These are phyloP conservation scores for Chlamydomonas asymmetrica DNA, from an alignment of 139 green algal genomes.

Conservation along the genomic window DNA sequence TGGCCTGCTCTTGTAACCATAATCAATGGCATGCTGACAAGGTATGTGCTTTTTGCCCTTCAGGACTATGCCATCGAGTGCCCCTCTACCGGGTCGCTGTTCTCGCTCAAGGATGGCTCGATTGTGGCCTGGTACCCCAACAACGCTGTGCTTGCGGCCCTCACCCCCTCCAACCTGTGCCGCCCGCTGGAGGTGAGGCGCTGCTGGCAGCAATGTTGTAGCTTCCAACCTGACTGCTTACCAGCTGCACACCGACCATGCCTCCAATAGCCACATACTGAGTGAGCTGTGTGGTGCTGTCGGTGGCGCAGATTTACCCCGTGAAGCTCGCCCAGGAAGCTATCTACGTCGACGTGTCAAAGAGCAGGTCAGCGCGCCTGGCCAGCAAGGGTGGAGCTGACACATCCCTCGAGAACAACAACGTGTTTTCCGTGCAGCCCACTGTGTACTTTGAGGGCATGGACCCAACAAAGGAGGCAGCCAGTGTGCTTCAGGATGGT, in stretches of 20 bases:
- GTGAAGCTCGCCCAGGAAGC: slow-evolving; percentile 76
- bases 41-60: slow-evolving; percentile 1
- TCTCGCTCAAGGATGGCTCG: slow-evolving; percentile 90
- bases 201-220: no score
- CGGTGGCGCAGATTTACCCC: slow-evolving; percentile 88
- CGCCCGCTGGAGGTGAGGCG: slow-evolving; percentile 50
- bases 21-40: no score
- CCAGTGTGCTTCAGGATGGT: slow-evolving; percentile 3
- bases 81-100: slow-evolving; percentile 84
- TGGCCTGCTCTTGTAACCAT: no score
- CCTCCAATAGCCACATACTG: no score
- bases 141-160: slow-evolving; percentile 81
- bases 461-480: slow-evolving; percentile 44
- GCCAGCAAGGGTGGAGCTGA: slow-evolving; percentile 51
- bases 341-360: slow-evolving; percentile 69
- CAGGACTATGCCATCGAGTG: slow-evolving; percentile 91
- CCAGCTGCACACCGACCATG: neutral
- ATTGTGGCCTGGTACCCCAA: slow-evolving; percentile 92
- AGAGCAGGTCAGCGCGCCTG: slow-evolving; percentile 2
- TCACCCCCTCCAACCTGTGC: slow-evolving; percentile 80
- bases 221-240: neutral
- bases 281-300: no score
- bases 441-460: slow-evolving; percentile 85
- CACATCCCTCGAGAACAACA: slow-evolving; percentile 92
- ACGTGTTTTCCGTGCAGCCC: slow-evolving; percentile 77